A percentile compares a stretch with the other conserved stretches of the same genome.
These are phyloP conservation scores for Fonsecaea nubica DNA, from an alignment of 2,329 filamentous ascomycete genomes.

Conservation along the genomic window DNA sequence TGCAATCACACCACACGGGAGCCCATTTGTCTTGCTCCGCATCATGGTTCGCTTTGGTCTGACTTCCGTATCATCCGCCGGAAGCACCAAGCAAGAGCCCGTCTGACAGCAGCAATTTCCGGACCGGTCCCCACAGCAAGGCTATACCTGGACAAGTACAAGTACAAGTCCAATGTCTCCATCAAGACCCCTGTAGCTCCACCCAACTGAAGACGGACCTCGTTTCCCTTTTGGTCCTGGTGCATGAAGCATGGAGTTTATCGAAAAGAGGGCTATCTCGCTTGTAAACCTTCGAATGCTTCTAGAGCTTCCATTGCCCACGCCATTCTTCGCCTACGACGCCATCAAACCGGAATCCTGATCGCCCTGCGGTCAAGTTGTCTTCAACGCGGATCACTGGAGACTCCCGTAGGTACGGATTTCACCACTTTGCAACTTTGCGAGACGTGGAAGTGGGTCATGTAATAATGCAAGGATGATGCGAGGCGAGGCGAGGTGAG, in stretches of 20 bases:
- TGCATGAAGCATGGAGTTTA: not conserved
- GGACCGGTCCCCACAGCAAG: not conserved
- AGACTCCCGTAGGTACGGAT: not conserved
- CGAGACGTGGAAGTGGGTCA: not conserved
- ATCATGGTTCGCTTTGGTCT: not conserved
- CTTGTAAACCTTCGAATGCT: slow-evolving; percentile 10
- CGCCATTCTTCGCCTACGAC: slow-evolving; percentile 8
- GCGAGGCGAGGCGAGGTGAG: not conserved
- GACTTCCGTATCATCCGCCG: slow-evolving; percentile 1
- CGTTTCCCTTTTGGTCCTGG: slow-evolving; percentile 11
- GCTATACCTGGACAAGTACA: not conserved
- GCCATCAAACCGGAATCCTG: slow-evolving; percentile 4
- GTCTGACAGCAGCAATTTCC: slow-evolving; percentile 9
- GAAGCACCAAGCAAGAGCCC: not conserved
- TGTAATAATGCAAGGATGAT: not conserved
- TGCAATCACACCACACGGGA: slow-evolving; percentile 16
- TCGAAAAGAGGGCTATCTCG: slow-evolving; percentile 10
- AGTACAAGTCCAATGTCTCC: not conserved
- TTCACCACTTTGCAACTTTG: slow-evolving; percentile 3
- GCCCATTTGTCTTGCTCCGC: slow-evolving; percentile 6
- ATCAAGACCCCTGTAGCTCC: not conserved
- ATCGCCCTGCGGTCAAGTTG: not conserved
- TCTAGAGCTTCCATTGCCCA: slow-evolving; percentile 16
- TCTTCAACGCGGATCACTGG: not conserved
- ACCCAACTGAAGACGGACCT: slow-evolving; percentile 9